Evolutionary conservation across 2,329 filamentous ascomycete species (phyloP), one percentile per base, ranked within the genome.

Genomic region (Pseudocercospora vitis): DNA sequence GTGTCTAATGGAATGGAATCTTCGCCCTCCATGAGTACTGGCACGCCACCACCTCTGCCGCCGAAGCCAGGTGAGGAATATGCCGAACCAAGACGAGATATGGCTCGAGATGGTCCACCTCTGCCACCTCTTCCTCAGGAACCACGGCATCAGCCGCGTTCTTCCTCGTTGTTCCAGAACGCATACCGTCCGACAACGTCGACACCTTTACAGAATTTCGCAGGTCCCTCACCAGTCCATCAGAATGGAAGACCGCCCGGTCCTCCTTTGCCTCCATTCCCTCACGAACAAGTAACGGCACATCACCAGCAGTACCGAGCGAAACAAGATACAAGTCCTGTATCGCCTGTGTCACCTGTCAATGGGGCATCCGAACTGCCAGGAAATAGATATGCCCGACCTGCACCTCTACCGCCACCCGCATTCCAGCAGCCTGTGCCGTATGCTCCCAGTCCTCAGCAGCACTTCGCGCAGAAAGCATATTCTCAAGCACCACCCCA

Each of bases 21-120:
- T 26, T 44, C 56, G 7, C 54, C 62, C 14, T 57, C 58, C 48
- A 39, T 60, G 16, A 50, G 50, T 9, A 37, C 45, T n/a, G 58
- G 26, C 16, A 56, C 57, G 31, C 76, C 75, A 44, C 78, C 77
- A 12, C 76, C 76, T 24, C 72, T 76, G 55, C 74, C 84, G 0
- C 83, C 82, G 0, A 85, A 85, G 49, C 72, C 73, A 3, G 70
- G 70, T 7, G 64, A 71, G 65, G 75, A 57, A 57, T 56, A 57
- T 45, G 53, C 53, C 19, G 49, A 55, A 32, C 31, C 52, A 14
- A 54, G 57, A 39, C 52, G 60, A 16, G 55, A 63, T 39, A 18
- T 55, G 1, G 24, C 42, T 19, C 49, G 55, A 35, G 57, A 66
- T 51, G 70, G 70, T 3, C 70, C 70, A 3, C 68, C 69, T n/a